Base-by-base conservation (phyloP, 1,284 basidiomycete species). In the Agroathelia rolfsii region DNA sequence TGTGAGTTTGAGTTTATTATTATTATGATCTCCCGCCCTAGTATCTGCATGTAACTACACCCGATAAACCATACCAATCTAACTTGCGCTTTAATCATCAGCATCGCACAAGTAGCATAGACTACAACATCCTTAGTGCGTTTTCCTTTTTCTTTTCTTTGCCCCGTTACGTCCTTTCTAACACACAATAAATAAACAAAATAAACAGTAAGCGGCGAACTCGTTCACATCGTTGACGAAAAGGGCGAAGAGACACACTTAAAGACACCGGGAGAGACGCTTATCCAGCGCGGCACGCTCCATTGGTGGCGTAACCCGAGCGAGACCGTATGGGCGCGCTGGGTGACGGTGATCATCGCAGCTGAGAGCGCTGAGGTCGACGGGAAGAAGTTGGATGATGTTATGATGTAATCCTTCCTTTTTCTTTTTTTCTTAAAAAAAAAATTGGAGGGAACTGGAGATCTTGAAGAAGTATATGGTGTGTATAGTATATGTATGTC, bases 231-330 rank as follows among this genome's bases (percentile, higher is more conserved):
- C 16, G 64, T 66, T 43, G 73, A 75, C 34, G 72, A 76, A 44
- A n/a, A n/a, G n/a, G 73, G 72, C 4, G 55, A 52, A 11, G 71
- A 76, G 47, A 68, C 53, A n/a, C 55, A 63, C 34, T 44, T 76
- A 24, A 66, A 64, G 38, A 66, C 64, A 34, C 64, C 72, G 13
- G 74, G 73, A 15, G 73, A 76, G 47, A 58, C 60, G 2, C 63
- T 76, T 23, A 52, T 76, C 21, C 70, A 73, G 52, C 66, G 64
- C 40, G 75, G 74, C 5, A 71, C 66, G 0, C 57, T 73, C 45
- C 75, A 77, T 39, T 67, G 64, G 7, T 78, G 74, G 75, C 64
- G 53, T 37, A 77, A 78, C 47, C 72, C 72, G 8, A 65, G 66
- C 1, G 48, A 44, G 2, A 52, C 51, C 2, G 50, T 47, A 18